Conservation (phyloP, 2,329 filamentous ascomycete species). For the Pyrenophora teres region DNA sequence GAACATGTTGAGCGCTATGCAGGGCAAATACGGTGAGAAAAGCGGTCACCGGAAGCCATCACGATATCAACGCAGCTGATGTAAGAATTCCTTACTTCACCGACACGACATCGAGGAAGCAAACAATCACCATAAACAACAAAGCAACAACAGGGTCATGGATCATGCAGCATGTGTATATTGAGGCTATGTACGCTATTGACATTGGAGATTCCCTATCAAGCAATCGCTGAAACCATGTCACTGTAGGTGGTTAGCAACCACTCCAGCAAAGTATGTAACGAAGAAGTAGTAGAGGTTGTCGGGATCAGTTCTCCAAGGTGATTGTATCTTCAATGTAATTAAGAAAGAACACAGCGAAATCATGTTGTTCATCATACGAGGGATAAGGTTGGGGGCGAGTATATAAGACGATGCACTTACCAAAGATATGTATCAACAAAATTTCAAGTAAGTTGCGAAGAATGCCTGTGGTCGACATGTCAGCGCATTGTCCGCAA, state of each 20-base stretch:
- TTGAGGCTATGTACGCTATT: constrained; percentile 6
- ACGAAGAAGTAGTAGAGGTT: not conserved
- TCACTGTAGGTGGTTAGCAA: constrained; percentile 14
- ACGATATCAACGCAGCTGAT: not conserved
- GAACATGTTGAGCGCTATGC: constrained; percentile 7
- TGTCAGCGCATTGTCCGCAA: constrained; percentile 31
- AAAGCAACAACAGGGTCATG: not conserved
- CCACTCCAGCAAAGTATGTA: not conserved
- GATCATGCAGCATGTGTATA: not conserved
- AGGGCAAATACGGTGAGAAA: constrained; percentile 16
- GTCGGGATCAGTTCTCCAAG: constrained; percentile 66
- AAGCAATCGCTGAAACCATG: not conserved
- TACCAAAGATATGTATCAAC: constrained; percentile 16
- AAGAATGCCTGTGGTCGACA: constrained; percentile 10
- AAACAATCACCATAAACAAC: not conserved
- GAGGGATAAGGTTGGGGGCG: constrained; percentile 14
- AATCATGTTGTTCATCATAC: constrained; percentile 65
- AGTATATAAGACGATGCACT: constrained; percentile 8
- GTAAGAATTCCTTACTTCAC: not conserved
- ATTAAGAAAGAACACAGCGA: constrained; percentile 67
- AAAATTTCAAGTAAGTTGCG: not conserved
- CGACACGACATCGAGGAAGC: not conserved
- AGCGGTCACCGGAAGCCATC: constrained; percentile 16
- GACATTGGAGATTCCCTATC: constrained; percentile 2
- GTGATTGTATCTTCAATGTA: constrained; percentile 65